Evolutionary conservation across 495 filamentous ascomycete species (phyloP).

Genomic region (Penicillium odoratum): DNA sequence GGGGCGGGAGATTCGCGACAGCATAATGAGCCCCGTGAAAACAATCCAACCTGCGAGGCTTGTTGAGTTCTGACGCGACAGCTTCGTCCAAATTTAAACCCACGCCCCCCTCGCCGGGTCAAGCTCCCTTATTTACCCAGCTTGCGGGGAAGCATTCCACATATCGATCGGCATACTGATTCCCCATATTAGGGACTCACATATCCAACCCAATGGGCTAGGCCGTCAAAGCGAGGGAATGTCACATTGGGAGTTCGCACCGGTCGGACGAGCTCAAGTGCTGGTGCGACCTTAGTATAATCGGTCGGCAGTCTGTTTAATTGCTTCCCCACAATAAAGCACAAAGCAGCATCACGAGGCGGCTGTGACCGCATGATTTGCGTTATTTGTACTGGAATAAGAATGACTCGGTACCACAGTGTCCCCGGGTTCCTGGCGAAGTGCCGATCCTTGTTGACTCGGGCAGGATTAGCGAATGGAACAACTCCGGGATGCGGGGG

Average conservation of each 20-base stretch:
- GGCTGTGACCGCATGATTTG: slow-evolving; percentile 3
- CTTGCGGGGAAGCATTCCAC: slow-evolving; percentile 24
- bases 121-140: slow-evolving; percentile 23
- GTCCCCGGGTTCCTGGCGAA: slow-evolving; percentile 5
- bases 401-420: background rate
- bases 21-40: background rate
- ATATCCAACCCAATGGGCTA: slow-evolving; percentile 7
- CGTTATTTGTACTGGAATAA: background rate
- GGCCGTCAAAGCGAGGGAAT: slow-evolving; percentile 5
- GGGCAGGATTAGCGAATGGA: slow-evolving; percentile 11
- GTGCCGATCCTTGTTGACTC: slow-evolving; percentile 22
- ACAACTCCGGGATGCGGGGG: slow-evolving; percentile 24
- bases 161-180: slow-evolving; percentile 15
- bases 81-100: background rate
- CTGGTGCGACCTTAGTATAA: background rate
- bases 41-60: background rate
- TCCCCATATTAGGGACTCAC: slow-evolving; percentile 8
- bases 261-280: background rate
- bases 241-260: slow-evolving; percentile 13
- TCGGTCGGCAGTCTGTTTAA: background rate
- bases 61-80: background rate
- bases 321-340: background rate
- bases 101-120: slow-evolving; percentile 1
- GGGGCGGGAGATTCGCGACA: background rate
- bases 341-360: background rate